Conservation (phyloP, 2,329 filamentous ascomycete genomes). For the Colletotrichum magnum region DNA sequence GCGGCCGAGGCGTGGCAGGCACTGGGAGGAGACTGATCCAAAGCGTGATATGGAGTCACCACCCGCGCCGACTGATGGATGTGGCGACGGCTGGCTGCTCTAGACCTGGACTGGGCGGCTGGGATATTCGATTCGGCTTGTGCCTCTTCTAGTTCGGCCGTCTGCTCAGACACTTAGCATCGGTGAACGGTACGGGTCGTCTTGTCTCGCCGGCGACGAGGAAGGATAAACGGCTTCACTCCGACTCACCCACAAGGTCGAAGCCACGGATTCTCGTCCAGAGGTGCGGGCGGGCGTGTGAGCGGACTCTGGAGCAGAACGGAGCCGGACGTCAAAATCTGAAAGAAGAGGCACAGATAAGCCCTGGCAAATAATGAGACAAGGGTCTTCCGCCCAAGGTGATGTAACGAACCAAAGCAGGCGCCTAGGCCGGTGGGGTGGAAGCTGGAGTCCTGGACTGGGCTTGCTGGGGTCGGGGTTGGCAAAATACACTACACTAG, state of each 20-base stretch:
- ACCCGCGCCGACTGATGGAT: constrained; percentile 21
- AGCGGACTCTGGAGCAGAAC: constrained; percentile 15
- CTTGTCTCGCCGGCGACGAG: constrained; percentile 12
- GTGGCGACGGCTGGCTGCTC: constrained; percentile 34
- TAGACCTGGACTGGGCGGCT: constrained; percentile 10
- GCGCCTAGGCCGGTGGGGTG: constrained; percentile 29
- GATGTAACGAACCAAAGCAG: constrained; percentile 39
- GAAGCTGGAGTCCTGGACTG: constrained; percentile 14
- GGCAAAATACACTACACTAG: constrained; percentile 11
- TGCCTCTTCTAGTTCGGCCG: constrained; percentile 6
- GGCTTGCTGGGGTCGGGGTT: constrained; percentile 35
- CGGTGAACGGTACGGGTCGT: constrained; percentile 14
- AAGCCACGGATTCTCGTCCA: constrained; percentile 13
- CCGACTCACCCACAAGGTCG: constrained; percentile 29
- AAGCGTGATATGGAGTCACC: constrained; percentile 29
- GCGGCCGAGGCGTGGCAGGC: constrained; percentile 35
- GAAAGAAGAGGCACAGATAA: constrained; percentile 36
- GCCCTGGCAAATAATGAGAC: constrained; percentile 35
- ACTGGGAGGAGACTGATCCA: constrained; percentile 25
- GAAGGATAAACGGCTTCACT: constrained; percentile 2
- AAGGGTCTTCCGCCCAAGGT: constrained; percentile 34
- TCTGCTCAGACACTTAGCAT: constrained; percentile 34
- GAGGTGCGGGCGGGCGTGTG: constrained; percentile 15
- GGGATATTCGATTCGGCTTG: background rate
- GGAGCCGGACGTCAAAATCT: constrained; percentile 29